Conservation (phyloP, 2,329 filamentous ascomycete species). For the Microdochium bolleyi region DNA sequence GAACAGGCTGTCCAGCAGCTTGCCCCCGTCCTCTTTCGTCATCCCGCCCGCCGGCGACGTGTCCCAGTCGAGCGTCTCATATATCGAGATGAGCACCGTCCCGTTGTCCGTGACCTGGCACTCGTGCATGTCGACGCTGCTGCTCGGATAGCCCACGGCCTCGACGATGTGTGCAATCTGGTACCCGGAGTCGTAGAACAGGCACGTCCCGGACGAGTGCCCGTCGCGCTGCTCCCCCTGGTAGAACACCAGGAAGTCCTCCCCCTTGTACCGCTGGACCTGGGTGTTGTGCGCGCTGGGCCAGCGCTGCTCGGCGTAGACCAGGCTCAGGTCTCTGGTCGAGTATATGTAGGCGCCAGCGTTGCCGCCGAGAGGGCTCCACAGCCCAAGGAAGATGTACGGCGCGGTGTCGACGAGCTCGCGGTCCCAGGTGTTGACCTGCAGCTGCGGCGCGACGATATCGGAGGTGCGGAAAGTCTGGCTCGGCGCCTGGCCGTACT, state of each 20-base stretch:
- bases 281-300: slow-evolving; percentile 6
- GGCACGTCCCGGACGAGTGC: slow-evolving; percentile 5
- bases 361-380: slow-evolving; percentile 9
- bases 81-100: slow-evolving; percentile 12
- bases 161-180: slow-evolving; percentile 11
- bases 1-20: slow-evolving; percentile 7
- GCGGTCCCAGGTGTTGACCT: slow-evolving; percentile 21
- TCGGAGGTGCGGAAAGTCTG: slow-evolving; percentile 23
- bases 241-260: slow-evolving; percentile 8
- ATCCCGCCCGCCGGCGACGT: slow-evolving; percentile 6
- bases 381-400: slow-evolving; percentile 23
- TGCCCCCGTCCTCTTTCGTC: slow-evolving; percentile 1
- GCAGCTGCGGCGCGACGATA: slow-evolving; percentile 23
- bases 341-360: slow-evolving; percentile 25
- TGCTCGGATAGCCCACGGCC: slow-evolving; percentile 1
- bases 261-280: slow-evolving; percentile 4
- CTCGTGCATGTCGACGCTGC: slow-evolving; percentile 12
- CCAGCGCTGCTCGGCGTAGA: slow-evolving; percentile 22
- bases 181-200: slow-evolving; percentile 14
- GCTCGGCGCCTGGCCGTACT: slow-evolving; percentile 17
- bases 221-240: slow-evolving; percentile 1
- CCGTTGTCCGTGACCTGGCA: slow-evolving; percentile 12
- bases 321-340: slow-evolving; percentile 24
- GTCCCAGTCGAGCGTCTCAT: slow-evolving; percentile 8
- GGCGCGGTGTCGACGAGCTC: slow-evolving; percentile 15